These are phyloP conservation scores for Otatea glauca DNA, from an alignment of 176 grass and related monocot species.

Conservation along the genomic window DNA sequence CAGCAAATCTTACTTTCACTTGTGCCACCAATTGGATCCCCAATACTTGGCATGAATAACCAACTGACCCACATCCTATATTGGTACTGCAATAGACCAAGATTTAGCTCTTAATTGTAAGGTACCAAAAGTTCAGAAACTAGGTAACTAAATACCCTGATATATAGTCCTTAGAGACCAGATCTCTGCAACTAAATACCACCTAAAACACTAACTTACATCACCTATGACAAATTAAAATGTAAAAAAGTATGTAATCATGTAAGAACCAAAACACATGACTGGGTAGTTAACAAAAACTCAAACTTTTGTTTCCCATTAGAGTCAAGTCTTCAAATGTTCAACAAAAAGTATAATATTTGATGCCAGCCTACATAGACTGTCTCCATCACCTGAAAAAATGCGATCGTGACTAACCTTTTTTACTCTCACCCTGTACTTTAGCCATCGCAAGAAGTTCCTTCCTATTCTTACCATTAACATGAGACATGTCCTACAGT, in stretches of 20 bases:
- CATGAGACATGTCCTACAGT: constrained; percentile 91
- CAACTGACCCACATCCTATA: background rate
- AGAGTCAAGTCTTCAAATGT: background rate
- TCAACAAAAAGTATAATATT: constrained; percentile 26
- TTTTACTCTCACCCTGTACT: constrained; percentile 94
- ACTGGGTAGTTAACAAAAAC: background rate
- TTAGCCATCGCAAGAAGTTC: constrained; percentile 99
- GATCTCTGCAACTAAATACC: constrained; percentile 3
- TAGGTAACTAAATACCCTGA: background rate
- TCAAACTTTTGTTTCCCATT: background rate
- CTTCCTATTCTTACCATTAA: constrained; percentile 98
- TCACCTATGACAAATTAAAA: background rate
- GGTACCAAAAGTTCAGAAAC: constrained; percentile 15
- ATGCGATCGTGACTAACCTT: constrained; percentile 57
- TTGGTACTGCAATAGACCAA: background rate
- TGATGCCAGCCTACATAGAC: background rate
- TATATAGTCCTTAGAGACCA: background rate
- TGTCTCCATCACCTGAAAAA: constrained; percentile 30
- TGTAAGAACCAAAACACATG: constrained; percentile 23
- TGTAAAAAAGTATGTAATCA: constrained; percentile 9
- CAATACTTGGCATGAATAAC: background rate
- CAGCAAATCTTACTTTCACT: background rate
- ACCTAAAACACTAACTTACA: constrained; percentile 9
- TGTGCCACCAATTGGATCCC: background rate
- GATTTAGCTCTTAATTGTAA: background rate